Base-by-base conservation (phyloP, 306 rosid species). In the Phaseolus lunatus region DNA sequence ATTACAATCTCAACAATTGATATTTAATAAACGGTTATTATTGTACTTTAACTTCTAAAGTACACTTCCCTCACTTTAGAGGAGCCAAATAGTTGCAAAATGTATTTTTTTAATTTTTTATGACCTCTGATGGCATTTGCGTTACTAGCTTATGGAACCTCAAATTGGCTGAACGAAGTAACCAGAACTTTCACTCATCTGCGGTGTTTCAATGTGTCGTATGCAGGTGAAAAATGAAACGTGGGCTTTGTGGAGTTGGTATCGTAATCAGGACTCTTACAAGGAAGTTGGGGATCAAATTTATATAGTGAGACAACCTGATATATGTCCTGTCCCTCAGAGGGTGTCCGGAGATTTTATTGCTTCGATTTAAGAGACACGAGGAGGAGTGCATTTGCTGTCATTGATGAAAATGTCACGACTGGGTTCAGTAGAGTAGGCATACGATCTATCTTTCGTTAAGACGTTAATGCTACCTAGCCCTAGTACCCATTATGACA, bases 181-280 rank as follows among this genome's bases (percentile, higher is more conserved):
- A n/a, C 65, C 49, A 43, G 27, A 64, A 50, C 24, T 65, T 54
- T 24, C 73, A 3, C 75, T 23, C 26, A 67, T 35, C 64, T 73
- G 49, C 43, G 7, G 44, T 72, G 54, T 39, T 70, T 73, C 37
- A 50, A 83, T 67, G 74, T 58, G 78, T 41, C 37, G 74, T 69
- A 78, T 81, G 72, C 89, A 91, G 97, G 89, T 88, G 52, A 89
- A 91, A 88, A 93, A 91, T 80, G 91, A 87, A 78, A 91, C 92
- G 24, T 88, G 91, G 90, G 98, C 97, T 52, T 43, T 89, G 70
- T 89, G 97, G 97, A 86, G 87, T 48, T 89, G 97, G 96, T 77
- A 88, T 74, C 84, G 96, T 53, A 91, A 93, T 75, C 93, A 93
- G 93, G 97, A 89, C 67, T 31, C 85, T 3, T 33, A 76, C 49